phyloP scores from a whole-genome alignment of 116 monocot species.

The Posidonia oceanica region DNA sequence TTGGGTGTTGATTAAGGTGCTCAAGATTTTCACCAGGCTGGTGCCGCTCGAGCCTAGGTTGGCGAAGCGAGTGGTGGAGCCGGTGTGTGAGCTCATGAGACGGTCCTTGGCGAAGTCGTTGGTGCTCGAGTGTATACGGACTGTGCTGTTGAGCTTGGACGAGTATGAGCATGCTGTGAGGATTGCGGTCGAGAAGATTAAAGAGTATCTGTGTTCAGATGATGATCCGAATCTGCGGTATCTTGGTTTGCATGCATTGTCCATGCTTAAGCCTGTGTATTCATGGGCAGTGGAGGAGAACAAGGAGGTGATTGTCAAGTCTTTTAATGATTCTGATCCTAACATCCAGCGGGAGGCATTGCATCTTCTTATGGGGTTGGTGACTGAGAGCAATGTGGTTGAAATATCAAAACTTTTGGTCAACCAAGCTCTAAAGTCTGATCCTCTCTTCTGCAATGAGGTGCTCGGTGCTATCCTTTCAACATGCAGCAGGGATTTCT shows the following conservation, averaged over 20 bases:
- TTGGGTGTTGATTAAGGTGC: slow-evolving; percentile 80
- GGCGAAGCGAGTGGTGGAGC: slow-evolving; percentile 36
- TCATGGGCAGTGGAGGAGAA: slow-evolving; percentile 62
- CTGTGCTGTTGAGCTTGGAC: slow-evolving; percentile 32
- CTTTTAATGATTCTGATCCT: slow-evolving; percentile 48
- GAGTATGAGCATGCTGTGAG: slow-evolving; percentile 39
- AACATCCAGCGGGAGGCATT: slow-evolving; percentile 69
- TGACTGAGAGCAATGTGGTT: slow-evolving; percentile 45
- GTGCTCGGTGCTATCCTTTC: slow-evolving; percentile 51
- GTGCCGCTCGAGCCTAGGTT: slow-evolving; percentile 55
- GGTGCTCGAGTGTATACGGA: slow-evolving; percentile 65
- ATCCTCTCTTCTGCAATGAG: slow-evolving; percentile 73
- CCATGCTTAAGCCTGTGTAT: slow-evolving; percentile 43
- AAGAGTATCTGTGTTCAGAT: slow-evolving; percentile 45
- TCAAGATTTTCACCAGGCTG: slow-evolving; percentile 72
- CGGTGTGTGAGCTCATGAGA: slow-evolving; percentile 50
- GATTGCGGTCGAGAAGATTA: slow-evolving; percentile 57
- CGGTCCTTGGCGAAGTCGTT: slow-evolving; percentile 58
- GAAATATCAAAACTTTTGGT: slow-evolving; percentile 52
- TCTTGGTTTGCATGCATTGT: slow-evolving; percentile 48
- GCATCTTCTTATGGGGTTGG: slow-evolving; percentile 50
- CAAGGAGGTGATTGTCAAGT: slow-evolving; percentile 37
- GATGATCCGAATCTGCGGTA: slow-evolving; percentile 80
- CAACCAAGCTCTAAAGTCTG: slow-evolving; percentile 42
- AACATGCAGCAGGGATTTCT: slow-evolving; percentile 48